A percentile compares a stretch with the other conserved stretches of the same genome.
These are phyloP conservation scores for Macrolepiota fuliginosa DNA, from an alignment of 768 basidiomycete species.

Conservation along the genomic window DNA sequence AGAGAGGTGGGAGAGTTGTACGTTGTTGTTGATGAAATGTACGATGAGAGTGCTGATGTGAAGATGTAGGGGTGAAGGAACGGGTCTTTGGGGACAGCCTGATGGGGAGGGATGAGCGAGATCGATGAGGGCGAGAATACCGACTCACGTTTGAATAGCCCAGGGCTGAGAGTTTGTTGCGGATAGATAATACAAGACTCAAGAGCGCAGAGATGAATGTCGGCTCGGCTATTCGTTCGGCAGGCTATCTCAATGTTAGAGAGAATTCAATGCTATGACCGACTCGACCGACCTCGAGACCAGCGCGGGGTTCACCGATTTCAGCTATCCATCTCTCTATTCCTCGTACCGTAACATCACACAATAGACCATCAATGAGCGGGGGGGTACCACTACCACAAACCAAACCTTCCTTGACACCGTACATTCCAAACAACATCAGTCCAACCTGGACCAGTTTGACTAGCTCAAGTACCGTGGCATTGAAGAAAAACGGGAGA, in stretches of 20 bases:
- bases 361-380: constrained; percentile 65
- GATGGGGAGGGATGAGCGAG: constrained; percentile 7
- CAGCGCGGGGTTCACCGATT: constrained; percentile 59
- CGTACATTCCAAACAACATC: constrained; percentile 65
- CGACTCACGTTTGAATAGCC: constrained; percentile 37
- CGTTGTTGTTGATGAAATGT: constrained; percentile 26
- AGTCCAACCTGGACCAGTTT: constrained; percentile 72
- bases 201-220: constrained; percentile 67
- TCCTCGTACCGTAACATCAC: constrained; percentile 73
- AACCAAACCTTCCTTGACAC: constrained; percentile 14
- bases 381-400: constrained; percentile 13
- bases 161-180: constrained; percentile 68
- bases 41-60: constrained; percentile 42
- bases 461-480: constrained; percentile 73
- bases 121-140: not conserved
- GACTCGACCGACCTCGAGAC: constrained; percentile 51
- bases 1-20: constrained; percentile 18
- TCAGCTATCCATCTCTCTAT: constrained; percentile 66
- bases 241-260: constrained; percentile 40
- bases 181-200: constrained; percentile 61
- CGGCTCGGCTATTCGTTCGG: constrained; percentile 74
- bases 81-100: constrained; percentile 68
- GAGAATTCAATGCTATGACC: constrained; percentile 1
- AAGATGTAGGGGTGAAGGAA: constrained; percentile 70
- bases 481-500: constrained; percentile 57